These are phyloP conservation scores for Sphenostylis stenocarpa DNA, from an alignment of 306 rosid genomes.

Conservation along the genomic window DNA sequence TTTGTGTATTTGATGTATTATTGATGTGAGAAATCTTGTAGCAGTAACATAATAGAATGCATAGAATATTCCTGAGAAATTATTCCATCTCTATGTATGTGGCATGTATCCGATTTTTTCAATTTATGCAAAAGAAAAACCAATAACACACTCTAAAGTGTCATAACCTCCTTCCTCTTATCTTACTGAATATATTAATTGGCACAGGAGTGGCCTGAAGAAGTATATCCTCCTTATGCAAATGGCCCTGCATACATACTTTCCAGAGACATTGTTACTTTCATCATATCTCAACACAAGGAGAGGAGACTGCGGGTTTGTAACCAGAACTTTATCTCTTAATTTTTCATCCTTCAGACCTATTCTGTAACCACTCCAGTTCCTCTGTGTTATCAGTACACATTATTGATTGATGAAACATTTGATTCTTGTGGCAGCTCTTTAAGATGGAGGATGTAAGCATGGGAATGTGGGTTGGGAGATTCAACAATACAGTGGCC, in stretches of 20 bases:
- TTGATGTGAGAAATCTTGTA: not conserved
- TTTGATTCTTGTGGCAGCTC: conserved; percentile 55
- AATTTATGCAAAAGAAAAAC: not conserved
- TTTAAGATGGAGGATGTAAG: conserved; percentile 99
- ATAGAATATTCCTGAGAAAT: not conserved
- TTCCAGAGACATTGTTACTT: conserved; percentile 76
- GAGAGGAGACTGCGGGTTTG: conserved; percentile 72
- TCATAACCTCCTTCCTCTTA: conserved; percentile 5
- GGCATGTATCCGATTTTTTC: not conserved
- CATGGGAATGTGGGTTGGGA: conserved; percentile 99
- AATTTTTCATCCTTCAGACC: not conserved
- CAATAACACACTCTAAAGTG: not conserved
- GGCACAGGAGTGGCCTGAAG: conserved; percentile 96
- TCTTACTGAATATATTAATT: conserved; percentile 14
- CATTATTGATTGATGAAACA: conserved; percentile 18
- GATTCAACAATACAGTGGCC: conserved; percentile 50
- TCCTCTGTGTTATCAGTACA: not conserved
- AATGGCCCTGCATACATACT: conserved; percentile 91
- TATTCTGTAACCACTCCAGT: not conserved
- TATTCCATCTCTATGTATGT: not conserved
- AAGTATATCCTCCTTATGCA: conserved; percentile 89
- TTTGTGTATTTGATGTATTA: not conserved
- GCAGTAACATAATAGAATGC: not conserved
- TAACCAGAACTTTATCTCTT: conserved; percentile 25
- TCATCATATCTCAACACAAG: conserved; percentile 62